These are phyloP conservation scores for Dioscorea dumetorum DNA, from an alignment of 106 monocot species.

Conservation along the genomic window DNA sequence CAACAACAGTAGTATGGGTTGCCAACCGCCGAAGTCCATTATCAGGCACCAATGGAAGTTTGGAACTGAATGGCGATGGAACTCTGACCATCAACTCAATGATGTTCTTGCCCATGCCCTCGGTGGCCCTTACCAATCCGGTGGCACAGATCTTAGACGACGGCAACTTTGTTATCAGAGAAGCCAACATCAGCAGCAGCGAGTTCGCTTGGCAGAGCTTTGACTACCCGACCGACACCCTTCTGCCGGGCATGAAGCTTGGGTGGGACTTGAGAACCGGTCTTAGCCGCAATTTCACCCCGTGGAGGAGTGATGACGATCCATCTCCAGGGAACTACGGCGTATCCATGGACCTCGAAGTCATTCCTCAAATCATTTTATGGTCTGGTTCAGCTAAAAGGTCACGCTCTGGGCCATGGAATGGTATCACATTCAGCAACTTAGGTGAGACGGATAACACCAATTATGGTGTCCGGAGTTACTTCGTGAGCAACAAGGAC, in stretches of 20 bases:
- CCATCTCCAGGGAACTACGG: constrained; percentile 39
- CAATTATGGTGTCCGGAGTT: neutral
- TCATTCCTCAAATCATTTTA: constrained; percentile 24
- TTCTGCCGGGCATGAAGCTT: constrained; percentile 35
- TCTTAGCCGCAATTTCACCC: constrained; percentile 16
- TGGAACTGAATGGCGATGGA: constrained; percentile 1
- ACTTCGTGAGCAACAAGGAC: neutral
- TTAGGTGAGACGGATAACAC: neutral
- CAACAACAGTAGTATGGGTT: constrained; percentile 32
- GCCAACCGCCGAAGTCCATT: constrained; percentile 33
- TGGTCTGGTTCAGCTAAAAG: constrained; percentile 4
- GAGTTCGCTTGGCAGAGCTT: neutral
- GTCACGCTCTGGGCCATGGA: constrained; percentile 44
- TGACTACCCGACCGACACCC: constrained; percentile 11
- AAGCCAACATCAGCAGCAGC: constrained; percentile 24
- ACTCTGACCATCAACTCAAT: constrained; percentile 1
- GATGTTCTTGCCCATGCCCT: neutral
- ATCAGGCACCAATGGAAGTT: neutral
- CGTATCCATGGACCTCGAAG: constrained; percentile 14
- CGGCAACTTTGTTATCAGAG: constrained; percentile 50
- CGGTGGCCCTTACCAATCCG: constrained; percentile 3
- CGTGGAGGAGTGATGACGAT: constrained; percentile 38
- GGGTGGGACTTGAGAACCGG: constrained; percentile 14
- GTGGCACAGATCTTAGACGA: constrained; percentile 5
- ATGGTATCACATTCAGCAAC: constrained; percentile 22